Base-by-base conservation (phyloP, 495 filamentous ascomycete species). In the Parathielavia appendiculata region DNA sequence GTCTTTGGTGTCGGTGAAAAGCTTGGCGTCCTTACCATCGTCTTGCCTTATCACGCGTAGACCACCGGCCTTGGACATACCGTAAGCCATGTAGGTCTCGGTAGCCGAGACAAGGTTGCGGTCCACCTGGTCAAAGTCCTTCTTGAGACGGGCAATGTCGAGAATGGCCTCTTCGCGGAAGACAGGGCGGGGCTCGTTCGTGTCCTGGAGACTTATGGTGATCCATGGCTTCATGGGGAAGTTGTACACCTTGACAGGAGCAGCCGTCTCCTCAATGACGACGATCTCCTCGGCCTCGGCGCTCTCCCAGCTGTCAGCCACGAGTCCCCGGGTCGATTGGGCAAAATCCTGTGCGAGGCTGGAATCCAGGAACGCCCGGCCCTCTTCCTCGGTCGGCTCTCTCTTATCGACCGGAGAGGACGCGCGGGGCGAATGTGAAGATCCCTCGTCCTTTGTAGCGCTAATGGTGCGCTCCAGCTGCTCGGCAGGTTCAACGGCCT, bases 221-320 rank as follows among this genome's bases (percentile, higher is more conserved):
- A 92, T 90, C 78, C 95, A 99, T 11, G 95, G 92, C 68, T 83
- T 87, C 83, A 99, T 89, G 16, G 92, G 95, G 73, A 99, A 96
- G 67, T 95, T 92, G 74, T 92, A 89, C 45, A 97, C 91, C 64
- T 79, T 83, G 23, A 96, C 81, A 30, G 84, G 77, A 35, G 78
- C 74, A 26, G 81, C 78, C 38, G 82, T 73, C 57, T 86, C 85
- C 68, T 95, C 87, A 49, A 83, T 81, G 13, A 83, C 80, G 39
- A 82, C 82, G 47, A 87, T 89, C 68, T 92, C 90, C 34, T 82
- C 83, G 12, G 77, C 80, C 56, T 83, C 79, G 12, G 83, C 86
- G 60, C 86, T 92, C 72, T 92, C 88, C 88, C 88, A 92, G 70
- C 84, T 89, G 55, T 90, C 87, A 6, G 81, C 80, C 51, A 79